Evolutionary conservation across 306 rosid genomes (phyloP).

Genomic region (Neltuma alba): DNA sequence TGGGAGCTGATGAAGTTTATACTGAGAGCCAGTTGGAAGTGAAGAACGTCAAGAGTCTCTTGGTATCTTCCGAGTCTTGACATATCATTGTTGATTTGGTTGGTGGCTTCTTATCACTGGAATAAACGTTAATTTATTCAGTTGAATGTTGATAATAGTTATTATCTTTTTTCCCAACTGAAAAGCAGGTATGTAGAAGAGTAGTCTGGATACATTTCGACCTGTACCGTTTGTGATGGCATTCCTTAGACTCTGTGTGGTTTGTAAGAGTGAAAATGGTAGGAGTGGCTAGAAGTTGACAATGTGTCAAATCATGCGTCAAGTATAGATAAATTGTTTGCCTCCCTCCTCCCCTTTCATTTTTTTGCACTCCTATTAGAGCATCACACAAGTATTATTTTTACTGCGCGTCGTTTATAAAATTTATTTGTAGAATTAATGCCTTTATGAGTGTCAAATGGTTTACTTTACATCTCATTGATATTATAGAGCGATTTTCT

Average conservation of each 20-base stretch:
- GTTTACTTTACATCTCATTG: not conserved
- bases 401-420: not conserved
- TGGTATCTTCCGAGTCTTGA: slow-evolving; percentile 51
- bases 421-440: slow-evolving; percentile 13
- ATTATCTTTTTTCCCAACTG: not conserved
- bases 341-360: not conserved
- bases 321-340: not conserved
- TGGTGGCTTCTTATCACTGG: not conserved
- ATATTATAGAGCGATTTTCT: slow-evolving; percentile 43
- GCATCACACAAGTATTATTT: not conserved
- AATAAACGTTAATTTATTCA: slow-evolving; percentile 8
- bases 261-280: not conserved
- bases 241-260: slow-evolving; percentile 1
- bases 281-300: not conserved
- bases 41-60: slow-evolving; percentile 84
- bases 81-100: slow-evolving; percentile 28
- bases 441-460: slow-evolving; percentile 20
- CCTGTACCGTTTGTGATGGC: slow-evolving; percentile 8
- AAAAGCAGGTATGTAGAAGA: slow-evolving; percentile 20
- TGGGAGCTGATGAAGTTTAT: slow-evolving; percentile 88
- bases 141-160: slow-evolving; percentile 21
- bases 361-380: not conserved
- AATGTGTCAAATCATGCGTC: not conserved
- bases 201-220: slow-evolving; percentile 13
- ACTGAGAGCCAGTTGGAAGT: slow-evolving; percentile 80